Conservation (phyloP, 169 alveolate species). For the Plasmodium berghei region DNA sequence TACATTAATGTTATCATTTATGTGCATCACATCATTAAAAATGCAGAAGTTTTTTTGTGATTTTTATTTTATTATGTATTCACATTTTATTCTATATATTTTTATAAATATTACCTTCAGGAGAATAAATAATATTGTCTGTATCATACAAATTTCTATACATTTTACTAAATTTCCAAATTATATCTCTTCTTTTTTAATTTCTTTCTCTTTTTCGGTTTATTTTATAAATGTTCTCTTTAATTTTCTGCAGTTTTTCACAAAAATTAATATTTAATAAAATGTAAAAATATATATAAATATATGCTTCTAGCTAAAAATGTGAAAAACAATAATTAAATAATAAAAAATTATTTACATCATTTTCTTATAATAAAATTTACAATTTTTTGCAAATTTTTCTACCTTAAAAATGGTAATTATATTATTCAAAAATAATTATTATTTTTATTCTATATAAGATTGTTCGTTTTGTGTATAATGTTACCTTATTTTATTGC, state of each 20-base stretch:
- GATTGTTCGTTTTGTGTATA: background rate
- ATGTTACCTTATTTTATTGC: background rate
- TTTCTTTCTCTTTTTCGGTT: background rate
- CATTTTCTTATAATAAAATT: background rate
- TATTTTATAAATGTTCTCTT: background rate
- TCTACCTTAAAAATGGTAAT: conserved; percentile 16
- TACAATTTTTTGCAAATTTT: conserved; percentile 12
- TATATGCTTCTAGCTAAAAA: background rate
- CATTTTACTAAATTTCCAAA: conserved; percentile 80
- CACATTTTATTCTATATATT: conserved; percentile 68
- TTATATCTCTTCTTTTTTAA: background rate
- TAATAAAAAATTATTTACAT: background rate
- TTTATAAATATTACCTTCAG: conserved; percentile 83
- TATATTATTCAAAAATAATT: background rate
- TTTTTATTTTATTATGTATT: background rate
- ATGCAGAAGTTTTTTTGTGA: background rate
- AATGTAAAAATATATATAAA: background rate
- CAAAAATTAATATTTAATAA: too few relatives aligned
- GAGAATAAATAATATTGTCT: conserved; percentile 95
- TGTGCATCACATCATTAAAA: background rate
- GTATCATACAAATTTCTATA: conserved; percentile 95
- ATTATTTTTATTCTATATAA: background rate
- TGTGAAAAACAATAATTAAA: background rate
- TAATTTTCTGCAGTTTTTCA: background rate
- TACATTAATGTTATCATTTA: background rate